Evolutionary conservation across 805 yeast genomes (phyloP).

Genomic region (Saccharomycopsis guyanensis): DNA sequence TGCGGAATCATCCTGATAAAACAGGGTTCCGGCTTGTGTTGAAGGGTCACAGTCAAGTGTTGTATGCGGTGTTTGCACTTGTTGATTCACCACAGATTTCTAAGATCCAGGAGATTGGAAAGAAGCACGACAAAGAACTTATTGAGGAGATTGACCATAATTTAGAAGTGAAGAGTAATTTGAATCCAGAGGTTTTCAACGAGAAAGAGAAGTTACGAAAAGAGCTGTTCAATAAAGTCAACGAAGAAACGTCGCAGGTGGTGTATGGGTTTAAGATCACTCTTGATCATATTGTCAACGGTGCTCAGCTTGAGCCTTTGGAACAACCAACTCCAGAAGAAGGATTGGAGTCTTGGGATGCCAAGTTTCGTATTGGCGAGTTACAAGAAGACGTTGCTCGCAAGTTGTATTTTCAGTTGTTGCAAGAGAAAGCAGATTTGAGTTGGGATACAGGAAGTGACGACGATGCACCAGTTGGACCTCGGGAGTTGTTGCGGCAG

Average conservation of each 20-base stretch:
- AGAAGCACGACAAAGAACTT: neutral
- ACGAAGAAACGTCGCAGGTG: conserved; percentile 8
- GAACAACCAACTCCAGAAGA: conserved; percentile 32
- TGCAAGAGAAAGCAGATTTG: conserved; percentile 22
- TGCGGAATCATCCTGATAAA: conserved; percentile 23
- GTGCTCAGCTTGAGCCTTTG: conserved; percentile 17
- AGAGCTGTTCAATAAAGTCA: conserved; percentile 16
- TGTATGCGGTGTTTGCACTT: conserved; percentile 31
- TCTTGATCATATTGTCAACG: conserved; percentile 32
- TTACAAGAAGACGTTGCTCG: conserved; percentile 22
- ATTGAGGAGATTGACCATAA: conserved; percentile 15
- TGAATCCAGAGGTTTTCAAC: conserved; percentile 9
- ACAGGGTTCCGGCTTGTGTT: conserved; percentile 32
- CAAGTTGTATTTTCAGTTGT: conserved; percentile 23
- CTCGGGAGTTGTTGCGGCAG: conserved; percentile 1
- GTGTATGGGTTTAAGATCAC: conserved; percentile 33
- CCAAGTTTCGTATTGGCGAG: conserved; percentile 26
- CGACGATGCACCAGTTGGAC: neutral
- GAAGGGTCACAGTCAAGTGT: conserved; percentile 19
- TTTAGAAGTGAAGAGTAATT: conserved; percentile 4
- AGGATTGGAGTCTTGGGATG: conserved; percentile 33
- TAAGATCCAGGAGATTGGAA: conserved; percentile 19
- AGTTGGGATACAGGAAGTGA: conserved; percentile 5
- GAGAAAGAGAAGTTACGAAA: conserved; percentile 2
- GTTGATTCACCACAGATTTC: conserved; percentile 26